Percentiles rank a stretch among this genome's conserved stretches.
Conservation (phyloP, 306 rosid genomes). For the Ceratonia siliqua region DNA sequence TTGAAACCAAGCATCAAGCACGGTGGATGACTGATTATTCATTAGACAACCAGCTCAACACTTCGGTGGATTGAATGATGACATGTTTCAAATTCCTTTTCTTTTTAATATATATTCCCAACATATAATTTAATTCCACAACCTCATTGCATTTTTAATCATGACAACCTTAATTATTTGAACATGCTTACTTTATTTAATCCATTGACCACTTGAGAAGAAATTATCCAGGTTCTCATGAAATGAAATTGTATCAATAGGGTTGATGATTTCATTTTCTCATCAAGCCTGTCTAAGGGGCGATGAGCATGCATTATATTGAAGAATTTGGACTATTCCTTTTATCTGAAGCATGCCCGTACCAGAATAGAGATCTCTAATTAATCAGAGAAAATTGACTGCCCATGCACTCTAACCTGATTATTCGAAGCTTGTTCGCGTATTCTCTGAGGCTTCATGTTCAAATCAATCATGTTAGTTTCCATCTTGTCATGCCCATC, state of each 20-base stretch:
- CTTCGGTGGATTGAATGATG: neutral
- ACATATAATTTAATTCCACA: neutral
- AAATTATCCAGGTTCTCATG: neutral
- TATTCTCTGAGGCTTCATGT: constrained; percentile 73
- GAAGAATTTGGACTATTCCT: neutral
- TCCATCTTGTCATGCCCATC: constrained; percentile 56
- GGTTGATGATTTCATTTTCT: neutral
- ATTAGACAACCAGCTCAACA: neutral
- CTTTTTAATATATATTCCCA: too few species aligned
- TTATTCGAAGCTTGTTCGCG: constrained; percentile 65
- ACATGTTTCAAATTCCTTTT: neutral
- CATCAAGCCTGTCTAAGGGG: neutral
- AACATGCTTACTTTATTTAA: neutral
- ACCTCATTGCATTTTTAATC: neutral
- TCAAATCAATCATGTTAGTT: constrained; percentile 71
- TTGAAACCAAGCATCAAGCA: neutral
- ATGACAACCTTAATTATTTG: neutral
- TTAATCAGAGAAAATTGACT: neutral
- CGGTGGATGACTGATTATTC: neutral
- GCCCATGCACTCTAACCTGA: constrained; percentile 50
- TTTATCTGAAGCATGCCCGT: neutral
- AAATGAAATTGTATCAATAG: neutral
- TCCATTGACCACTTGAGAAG: neutral
- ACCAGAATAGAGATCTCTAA: neutral
- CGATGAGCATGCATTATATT: neutral